phyloP scores from a whole-genome alignment of 495 filamentous ascomycete genomes.

The Aspergillus ellipticus region DNA sequence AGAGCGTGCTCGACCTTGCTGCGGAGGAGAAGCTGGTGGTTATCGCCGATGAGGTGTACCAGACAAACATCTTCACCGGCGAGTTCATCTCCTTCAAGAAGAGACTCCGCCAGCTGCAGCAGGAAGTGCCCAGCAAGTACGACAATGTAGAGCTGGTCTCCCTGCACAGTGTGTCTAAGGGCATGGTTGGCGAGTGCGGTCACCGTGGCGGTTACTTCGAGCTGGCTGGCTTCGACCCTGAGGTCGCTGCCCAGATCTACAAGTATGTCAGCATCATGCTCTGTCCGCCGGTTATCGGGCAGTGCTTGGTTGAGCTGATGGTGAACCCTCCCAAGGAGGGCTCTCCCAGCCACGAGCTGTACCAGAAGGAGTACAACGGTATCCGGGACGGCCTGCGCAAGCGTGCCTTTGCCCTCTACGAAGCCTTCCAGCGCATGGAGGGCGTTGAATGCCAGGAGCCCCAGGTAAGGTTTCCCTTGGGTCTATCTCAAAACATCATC shows the following conservation, averaged over 20 bases:
- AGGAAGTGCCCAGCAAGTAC: conserved; percentile 67
- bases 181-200: conserved; percentile 97
- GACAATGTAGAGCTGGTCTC: conserved; percentile 84
- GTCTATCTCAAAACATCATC: too few relatives aligned
- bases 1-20: conserved; percentile 76
- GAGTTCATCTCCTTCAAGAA: conserved; percentile 94
- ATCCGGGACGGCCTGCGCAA: conserved; percentile 71
- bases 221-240: conserved; percentile 78
- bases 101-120: conserved; percentile 77
- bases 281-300: conserved; percentile 90
- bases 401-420: conserved; percentile 78
- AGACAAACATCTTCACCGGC: conserved; percentile 95
- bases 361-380: conserved; percentile 75
- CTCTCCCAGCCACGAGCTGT: conserved; percentile 76
- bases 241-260: conserved; percentile 91
- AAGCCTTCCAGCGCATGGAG: conserved; percentile 91
- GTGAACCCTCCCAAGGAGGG: conserved; percentile 86
- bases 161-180: conserved; percentile 84
- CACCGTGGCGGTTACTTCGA: conserved; percentile 98
- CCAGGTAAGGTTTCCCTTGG: too few relatives aligned
- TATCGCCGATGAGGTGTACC: conserved; percentile 96
- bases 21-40: conserved; percentile 82
- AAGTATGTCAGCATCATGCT: conserved; percentile 96
- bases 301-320: conserved; percentile 95
- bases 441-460: conserved; percentile 86